A percentile compares a stretch with the other conserved stretches of the same genome.
phyloP scores from a whole-genome alignment of 768 basidiomycete species.

The Erythrobasidium yunnanense region DNA sequence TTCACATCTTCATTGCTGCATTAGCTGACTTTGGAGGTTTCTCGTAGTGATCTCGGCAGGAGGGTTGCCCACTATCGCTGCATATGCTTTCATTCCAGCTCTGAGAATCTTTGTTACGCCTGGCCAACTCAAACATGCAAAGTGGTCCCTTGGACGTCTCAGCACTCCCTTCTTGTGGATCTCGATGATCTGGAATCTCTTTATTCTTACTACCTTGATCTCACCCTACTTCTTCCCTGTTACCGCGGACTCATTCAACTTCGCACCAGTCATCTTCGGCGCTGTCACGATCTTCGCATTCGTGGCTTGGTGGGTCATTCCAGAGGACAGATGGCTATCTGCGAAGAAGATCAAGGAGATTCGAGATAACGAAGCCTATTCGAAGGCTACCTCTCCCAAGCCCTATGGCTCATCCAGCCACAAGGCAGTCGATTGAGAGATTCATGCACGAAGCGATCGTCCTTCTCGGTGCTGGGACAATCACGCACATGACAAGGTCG shows the following conservation, averaged over 20 bases:
- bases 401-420: too few relatives aligned
- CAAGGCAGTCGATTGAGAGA: too few relatives aligned
- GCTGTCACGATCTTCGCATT: conserved; percentile 66
- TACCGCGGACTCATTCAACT: conserved; percentile 66
- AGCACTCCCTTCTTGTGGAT: conserved; percentile 59
- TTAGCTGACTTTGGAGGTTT: not conserved
- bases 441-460: too few relatives aligned
- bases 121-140: conserved; percentile 58
- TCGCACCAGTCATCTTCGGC: conserved; percentile 67
- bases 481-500: too few relatives aligned
- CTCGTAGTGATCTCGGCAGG: conserved; percentile 64
- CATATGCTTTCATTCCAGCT: conserved; percentile 69
- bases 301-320: conserved; percentile 65
- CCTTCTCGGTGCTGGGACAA: too few relatives aligned
- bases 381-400: not conserved
- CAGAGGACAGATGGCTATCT: conserved; percentile 68
- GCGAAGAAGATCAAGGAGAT: conserved; percentile 45
- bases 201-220: conserved; percentile 24
- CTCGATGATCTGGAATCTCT: conserved; percentile 57
- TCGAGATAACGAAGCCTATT: conserved; percentile 27
- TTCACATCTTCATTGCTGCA: not conserved
- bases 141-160: conserved; percentile 60
- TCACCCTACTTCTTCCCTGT: conserved; percentile 85
- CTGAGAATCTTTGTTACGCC: conserved; percentile 66
- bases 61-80: conserved; percentile 73